Conservation (phyloP, 371 early-diverging fungal genomes). For the Apophysomyces ossiformis region DNA sequence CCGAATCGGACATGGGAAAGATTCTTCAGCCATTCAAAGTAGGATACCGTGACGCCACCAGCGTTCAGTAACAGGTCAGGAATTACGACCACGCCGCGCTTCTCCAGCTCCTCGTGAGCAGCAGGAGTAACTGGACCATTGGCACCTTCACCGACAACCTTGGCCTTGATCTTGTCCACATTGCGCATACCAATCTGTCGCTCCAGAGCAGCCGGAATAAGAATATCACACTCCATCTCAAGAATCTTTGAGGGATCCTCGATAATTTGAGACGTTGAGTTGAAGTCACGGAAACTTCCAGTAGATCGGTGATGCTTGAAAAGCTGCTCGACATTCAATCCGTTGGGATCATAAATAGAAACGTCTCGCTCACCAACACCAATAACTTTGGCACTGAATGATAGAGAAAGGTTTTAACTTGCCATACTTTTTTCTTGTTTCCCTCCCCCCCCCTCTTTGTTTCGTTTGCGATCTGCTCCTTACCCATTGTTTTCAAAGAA, state of each 20-base stretch:
- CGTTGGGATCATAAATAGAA: slow-evolving; percentile 72
- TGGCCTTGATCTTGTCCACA: slow-evolving; percentile 80
- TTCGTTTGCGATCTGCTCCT: neutral
- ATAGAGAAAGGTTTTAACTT: neutral
- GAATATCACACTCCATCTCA: slow-evolving; percentile 84
- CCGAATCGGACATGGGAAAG: slow-evolving; percentile 89
- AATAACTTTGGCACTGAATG: slow-evolving; percentile 72
- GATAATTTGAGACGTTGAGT: slow-evolving; percentile 64
- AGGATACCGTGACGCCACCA: slow-evolving; percentile 89
- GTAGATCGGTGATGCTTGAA: slow-evolving; percentile 67
- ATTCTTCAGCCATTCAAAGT: slow-evolving; percentile 88
- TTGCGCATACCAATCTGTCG: slow-evolving; percentile 85
- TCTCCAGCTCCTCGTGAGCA: slow-evolving; percentile 74
- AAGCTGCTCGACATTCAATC: slow-evolving; percentile 75
- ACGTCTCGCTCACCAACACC: slow-evolving; percentile 82
- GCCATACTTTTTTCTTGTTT: neutral
- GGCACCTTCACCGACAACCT: slow-evolving; percentile 88
- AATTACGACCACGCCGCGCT: slow-evolving; percentile 71
- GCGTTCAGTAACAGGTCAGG: slow-evolving; percentile 88
- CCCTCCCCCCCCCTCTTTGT: neutral
- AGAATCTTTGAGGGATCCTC: slow-evolving; percentile 66
- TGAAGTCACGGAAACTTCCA: slow-evolving; percentile 74
- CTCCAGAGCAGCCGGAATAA: slow-evolving; percentile 89
- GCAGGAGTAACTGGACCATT: slow-evolving; percentile 88
- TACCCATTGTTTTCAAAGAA: slow-evolving; percentile 84